Base-by-base conservation (phyloP, 75 land plant species). In the Selaginella moellendorffii region DNA sequence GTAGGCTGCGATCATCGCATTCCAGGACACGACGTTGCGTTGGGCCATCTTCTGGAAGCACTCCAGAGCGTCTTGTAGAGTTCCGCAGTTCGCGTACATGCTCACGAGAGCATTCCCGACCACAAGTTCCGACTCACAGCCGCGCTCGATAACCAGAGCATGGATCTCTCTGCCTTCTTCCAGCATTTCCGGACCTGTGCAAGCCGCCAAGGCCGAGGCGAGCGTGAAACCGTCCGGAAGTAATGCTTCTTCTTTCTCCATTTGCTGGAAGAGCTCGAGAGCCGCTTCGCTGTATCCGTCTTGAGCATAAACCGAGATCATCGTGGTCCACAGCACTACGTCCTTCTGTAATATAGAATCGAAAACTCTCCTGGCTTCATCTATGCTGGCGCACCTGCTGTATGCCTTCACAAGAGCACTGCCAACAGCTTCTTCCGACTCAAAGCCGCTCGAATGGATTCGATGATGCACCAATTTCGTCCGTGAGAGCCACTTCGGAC, bases 1-100 rank as follows among this genome's bases (percentile, higher is more conserved):
- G n/a, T n/a, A n/a, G n/a, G n/a, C n/a, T n/a, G n/a, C n/a, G n/a
- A n/a, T n/a, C n/a, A n/a, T n/a, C n/a, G n/a, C n/a, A n/a, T n/a
- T n/a, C n/a, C n/a, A n/a, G n/a, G n/a, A n/a, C n/a, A n/a, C n/a
- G n/a, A 29, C 29, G 64, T 77, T 58, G 68, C 66, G 71, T 21
- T 52, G 22, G 28, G 58, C 64, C 79, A 82, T 75, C 22, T 53
- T 20, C 17, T 68, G 73, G 65, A 82, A 85, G 5, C 79, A 74
- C 24, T 30, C 28, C 54, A 24, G 63, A 9, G 80, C 78, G 20
- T 77, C 76, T 20, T 29, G 52, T 9, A 79, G 25, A 68, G 65
- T 27, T 10, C 51, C 51, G 18, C 51, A 46, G 10, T 46, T 46
- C 51, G 18, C 10, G 18, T 46, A 46, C 51, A 46, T 46, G 51